Evolutionary conservation across 2,329 filamentous ascomycete species (phyloP).

Genomic region (Phialophora verrucosa): DNA sequence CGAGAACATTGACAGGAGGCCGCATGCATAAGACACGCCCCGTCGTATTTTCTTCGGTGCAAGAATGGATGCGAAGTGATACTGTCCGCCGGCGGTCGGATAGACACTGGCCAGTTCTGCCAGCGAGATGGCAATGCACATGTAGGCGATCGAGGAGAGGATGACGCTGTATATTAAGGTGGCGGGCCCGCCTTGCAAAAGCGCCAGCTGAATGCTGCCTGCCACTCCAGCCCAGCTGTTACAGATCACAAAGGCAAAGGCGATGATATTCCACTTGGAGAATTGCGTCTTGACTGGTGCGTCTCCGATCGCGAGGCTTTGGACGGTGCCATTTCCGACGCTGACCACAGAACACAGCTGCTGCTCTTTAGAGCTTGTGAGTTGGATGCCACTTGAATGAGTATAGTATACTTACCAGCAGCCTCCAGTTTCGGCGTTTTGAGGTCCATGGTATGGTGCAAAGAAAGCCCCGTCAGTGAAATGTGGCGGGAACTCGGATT

Average conservation of each 20-base stretch:
- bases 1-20: conserved; percentile 38
- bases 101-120: conserved; percentile 43
- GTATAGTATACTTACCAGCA: neutral
- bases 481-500: neutral
- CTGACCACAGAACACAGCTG: neutral
- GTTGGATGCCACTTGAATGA: neutral
- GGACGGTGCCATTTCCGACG: conserved; percentile 14
- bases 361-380: neutral
- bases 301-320: conserved; percentile 3
- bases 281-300: conserved; percentile 15
- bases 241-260: conserved; percentile 36
- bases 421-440: neutral
- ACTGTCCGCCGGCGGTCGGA: conserved; percentile 43
- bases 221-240: conserved; percentile 40
- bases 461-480: neutral
- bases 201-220: conserved; percentile 36
- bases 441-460: neutral
- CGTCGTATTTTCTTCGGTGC: conserved; percentile 34
- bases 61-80: conserved; percentile 43
- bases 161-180: conserved; percentile 25
- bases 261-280: conserved; percentile 16
- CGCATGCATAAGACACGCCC: conserved; percentile 37
- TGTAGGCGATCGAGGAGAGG: conserved; percentile 21
- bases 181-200: conserved; percentile 26
- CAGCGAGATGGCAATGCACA: conserved; percentile 34